phyloP scores from a whole-genome alignment of 805 yeast species.

The Sugiyamaella marilandica region DNA sequence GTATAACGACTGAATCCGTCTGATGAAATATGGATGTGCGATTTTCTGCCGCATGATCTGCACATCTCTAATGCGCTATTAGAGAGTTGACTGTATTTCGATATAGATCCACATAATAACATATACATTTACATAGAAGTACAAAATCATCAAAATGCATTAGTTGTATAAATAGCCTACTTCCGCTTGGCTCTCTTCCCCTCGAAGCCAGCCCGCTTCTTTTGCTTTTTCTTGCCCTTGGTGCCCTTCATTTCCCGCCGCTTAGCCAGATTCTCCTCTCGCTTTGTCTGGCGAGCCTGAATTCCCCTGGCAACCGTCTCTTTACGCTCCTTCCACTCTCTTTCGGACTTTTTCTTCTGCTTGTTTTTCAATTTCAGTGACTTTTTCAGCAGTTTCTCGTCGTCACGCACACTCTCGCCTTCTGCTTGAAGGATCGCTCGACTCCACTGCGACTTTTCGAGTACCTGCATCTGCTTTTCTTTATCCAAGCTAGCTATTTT shows the following conservation, averaged over 20 bases:
- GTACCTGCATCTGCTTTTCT: constrained; percentile 49
- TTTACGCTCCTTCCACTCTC: constrained; percentile 90
- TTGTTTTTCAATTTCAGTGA: constrained; percentile 81
- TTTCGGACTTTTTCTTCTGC: constrained; percentile 76
- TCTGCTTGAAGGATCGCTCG: constrained; percentile 79
- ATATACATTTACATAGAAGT: neutral
- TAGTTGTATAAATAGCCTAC: neutral
- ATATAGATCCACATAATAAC: too few species aligned
- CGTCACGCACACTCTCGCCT: constrained; percentile 83
- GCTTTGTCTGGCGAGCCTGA: constrained; percentile 71
- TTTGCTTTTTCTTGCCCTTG: constrained; percentile 48
- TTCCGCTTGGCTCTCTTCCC: constrained; percentile 39
- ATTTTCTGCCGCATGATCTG: too few species aligned
- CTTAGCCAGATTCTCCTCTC: constrained; percentile 85
- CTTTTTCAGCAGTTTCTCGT: constrained; percentile 80
- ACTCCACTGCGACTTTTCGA: constrained; percentile 80
- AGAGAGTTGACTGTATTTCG: too few species aligned
- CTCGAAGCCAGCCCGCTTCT: constrained; percentile 83
- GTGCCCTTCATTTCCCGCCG: constrained; percentile 83
- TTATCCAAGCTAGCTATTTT: constrained; percentile 59
- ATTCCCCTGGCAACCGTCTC: constrained; percentile 71
- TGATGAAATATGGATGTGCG: too few species aligned
- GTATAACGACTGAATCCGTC: too few species aligned
- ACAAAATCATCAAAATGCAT: neutral
- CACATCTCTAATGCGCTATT: too few species aligned